Evolutionary conservation across 169 alveolate species (phyloP), one percentile per base, ranked within the genome.

Genomic region (Plasmodium malariae): DNA sequence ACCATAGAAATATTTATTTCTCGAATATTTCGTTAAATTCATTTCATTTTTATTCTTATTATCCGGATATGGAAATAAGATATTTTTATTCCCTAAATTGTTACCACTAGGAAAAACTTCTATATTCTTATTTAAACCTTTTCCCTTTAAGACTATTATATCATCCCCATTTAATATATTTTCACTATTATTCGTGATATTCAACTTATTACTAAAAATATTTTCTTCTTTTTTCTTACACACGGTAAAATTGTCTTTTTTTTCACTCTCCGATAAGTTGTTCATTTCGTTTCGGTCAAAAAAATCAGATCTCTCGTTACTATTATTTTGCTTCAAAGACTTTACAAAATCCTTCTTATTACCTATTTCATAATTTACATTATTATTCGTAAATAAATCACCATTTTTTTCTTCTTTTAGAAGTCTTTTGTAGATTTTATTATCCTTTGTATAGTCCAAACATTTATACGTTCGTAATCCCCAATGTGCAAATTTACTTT

Each of bases 1-100:
- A 1, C 85, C 91, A 67, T 83, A 60, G 17, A 54, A 69, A 34
- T 83, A 49, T 55, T 68, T 83, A 69, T 83, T 51, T 49, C 45
- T 48, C 32, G 45, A 55, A 68, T 83, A 83, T 51, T 60, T 68
- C 1, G 83, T 28, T 51, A 83, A 19, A 32, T 83, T 83, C 68
- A 54, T 34, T 12, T 68, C 74, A 51, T 65, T 69, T 19, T 30
- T 69, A 21, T 59, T 54, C 17, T 32, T 60, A 21, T 62, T 24
- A 21, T 57, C 40, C 21, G 32, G 28, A 83, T 83, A 83, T 11
- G 78, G 91, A 43, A 83, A 83, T 55, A 83, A 55, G 9, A 69
- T 60, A 55, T 83, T 83, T 17, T 67, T 83, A 6, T 51, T 69
- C 19, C 43, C 91, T 45, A 83, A 9, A 83, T 51, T 55, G 32